These are phyloP conservation scores for Chaetothyriales sp. DNA, from an alignment of 2,329 filamentous ascomycete species.

Conservation along the genomic window DNA sequence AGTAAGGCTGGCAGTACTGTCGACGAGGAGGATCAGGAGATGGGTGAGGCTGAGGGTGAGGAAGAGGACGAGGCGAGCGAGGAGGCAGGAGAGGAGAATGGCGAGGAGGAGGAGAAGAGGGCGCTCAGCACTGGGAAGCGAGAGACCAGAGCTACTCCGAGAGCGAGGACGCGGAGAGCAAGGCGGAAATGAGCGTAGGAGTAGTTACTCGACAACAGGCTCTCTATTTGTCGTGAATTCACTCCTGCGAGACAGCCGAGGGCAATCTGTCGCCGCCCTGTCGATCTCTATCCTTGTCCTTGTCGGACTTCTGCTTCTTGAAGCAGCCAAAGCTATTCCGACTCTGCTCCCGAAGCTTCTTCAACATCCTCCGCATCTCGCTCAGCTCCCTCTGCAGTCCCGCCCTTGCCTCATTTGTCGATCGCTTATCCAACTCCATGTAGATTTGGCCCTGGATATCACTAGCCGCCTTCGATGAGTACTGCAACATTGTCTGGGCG, in stretches of 20 bases:
- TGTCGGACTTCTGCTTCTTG: conserved; percentile 43
- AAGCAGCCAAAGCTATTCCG: conserved; percentile 83
- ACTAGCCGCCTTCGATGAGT: conserved; percentile 69
- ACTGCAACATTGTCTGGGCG: conserved; percentile 80
- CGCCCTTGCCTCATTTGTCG: conserved; percentile 71
- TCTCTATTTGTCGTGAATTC: neutral
- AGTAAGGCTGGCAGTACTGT: conserved; percentile 22
- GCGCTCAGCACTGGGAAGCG: neutral
- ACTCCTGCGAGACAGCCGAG: neutral
- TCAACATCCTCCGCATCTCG: conserved; percentile 76
- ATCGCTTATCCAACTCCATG: conserved; percentile 74
- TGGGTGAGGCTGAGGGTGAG: conserved; percentile 23
- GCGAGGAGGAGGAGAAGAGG: conserved; percentile 20
- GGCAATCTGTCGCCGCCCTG: neutral
- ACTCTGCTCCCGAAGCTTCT: conserved; percentile 66
- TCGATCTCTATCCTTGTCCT: conserved; percentile 13
- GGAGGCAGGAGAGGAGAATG: conserved; percentile 25
- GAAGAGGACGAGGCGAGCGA: conserved; percentile 27
- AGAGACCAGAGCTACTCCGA: neutral
- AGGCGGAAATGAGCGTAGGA: neutral
- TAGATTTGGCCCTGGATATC: conserved; percentile 84
- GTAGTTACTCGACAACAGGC: neutral
- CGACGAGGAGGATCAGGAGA: conserved; percentile 25
- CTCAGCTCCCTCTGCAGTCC: conserved; percentile 74
- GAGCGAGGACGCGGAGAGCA: neutral